Evolutionary conservation across 106 monocot genomes (phyloP), one percentile per base, ranked within the genome.

Genomic region (Cymbidium sinense): DNA sequence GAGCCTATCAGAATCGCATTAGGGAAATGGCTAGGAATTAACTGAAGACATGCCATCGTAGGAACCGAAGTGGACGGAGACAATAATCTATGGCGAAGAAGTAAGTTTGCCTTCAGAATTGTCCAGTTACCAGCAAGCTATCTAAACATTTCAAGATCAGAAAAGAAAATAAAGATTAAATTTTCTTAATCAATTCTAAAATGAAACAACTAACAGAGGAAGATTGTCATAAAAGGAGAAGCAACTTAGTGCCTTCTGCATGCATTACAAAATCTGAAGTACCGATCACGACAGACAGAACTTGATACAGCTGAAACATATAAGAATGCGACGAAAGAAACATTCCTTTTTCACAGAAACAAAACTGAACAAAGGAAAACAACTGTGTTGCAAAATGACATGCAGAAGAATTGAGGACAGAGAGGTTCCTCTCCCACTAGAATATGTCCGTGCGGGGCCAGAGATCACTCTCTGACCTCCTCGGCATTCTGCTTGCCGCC

Each of bases 361-460:
- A 20, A 71, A 37, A 34, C n/a, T n/a, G n/a, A 71, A 23, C 18
- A 71, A 71, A 71, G 20, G 17, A 21, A 21, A 19, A 71, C 35
- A 37, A 71, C 39, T 8, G 7, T 39, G 71, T 39, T 71, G 71
- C 36, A n/a, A 34, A 71, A 18, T 71, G 21, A 19, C n/a, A 71
- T 71, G 71, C 37, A 37, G 37, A 71, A 71, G 71, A 71, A 71
- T 33, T 69, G 37, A 71, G 13, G 71, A 37, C n/a, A 34, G 7
- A 71, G 71, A 20, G 39, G 20, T 21, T 71, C 71, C 37, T 37
- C 21, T 37, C 20, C 37, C 35, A 37, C 7, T 37, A n/a, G 4
- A 20, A 71, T 29, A 35, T 17, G 2, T 13, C 36, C 39, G 21
- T 71, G 7, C 37, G 20, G 37, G 39, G 2, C 47, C 11, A 47